Evolutionary conservation across 345 rosid genomes (phyloP).

Genomic region (Linum tenue): DNA sequence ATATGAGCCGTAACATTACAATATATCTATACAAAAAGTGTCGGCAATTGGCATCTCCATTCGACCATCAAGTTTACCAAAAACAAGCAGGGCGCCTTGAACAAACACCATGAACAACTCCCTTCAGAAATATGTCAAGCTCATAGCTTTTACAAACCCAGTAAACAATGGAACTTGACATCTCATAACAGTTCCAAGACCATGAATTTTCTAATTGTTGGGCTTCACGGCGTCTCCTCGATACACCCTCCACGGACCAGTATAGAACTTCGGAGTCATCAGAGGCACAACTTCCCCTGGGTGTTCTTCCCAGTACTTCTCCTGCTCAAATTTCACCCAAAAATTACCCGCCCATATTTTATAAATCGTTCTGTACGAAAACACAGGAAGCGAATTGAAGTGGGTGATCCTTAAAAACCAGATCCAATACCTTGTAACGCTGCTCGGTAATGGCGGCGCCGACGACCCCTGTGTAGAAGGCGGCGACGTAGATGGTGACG

Average conservation of each 20-base stretch:
- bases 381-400: no score
- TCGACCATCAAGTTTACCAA: no score
- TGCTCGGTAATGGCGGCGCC: slow-evolving; percentile 86
- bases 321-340: slow-evolving; percentile 36
- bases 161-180: no score
- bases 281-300: slow-evolving; percentile 80
- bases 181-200: no score
- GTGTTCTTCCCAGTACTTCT: slow-evolving; percentile 88
- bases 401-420: not conserved
- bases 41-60: no score
- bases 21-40: no score
- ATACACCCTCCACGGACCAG: slow-evolving; percentile 76
- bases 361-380: not conserved
- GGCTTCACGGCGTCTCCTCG: slow-evolving; percentile 39
- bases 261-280: slow-evolving; percentile 63
- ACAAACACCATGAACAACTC: no score
- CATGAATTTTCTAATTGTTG: not conserved
- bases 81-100: no score
- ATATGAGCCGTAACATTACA: no score
- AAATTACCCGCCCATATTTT: not conserved
- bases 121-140: no score
- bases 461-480: slow-evolving; percentile 84
- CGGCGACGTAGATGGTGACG: slow-evolving; percentile 52
- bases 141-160: no score
- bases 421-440: slow-evolving; percentile 49